Evolutionary conservation across 495 filamentous ascomycete species (phyloP).

Genomic region (Xylaria cubensis): DNA sequence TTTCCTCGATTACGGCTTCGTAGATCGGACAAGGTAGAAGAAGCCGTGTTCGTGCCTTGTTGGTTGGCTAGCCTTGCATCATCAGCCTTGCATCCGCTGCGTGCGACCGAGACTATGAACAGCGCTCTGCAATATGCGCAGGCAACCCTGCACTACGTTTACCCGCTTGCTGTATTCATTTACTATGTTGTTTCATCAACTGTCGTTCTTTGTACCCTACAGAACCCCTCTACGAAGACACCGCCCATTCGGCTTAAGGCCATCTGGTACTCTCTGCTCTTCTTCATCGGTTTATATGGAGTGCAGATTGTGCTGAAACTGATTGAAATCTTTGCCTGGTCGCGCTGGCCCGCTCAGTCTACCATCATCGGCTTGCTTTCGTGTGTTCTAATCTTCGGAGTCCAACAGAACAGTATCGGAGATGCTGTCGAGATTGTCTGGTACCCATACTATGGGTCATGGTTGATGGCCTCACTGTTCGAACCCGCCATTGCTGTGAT

Average conservation of each 20-base stretch:
- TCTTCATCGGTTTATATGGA: slow-evolving; percentile 58
- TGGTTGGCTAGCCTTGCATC: slow-evolving; percentile 17
- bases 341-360: slow-evolving; percentile 52
- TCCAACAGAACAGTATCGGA: slow-evolving; percentile 58
- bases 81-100: slow-evolving; percentile 1
- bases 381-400: slow-evolving; percentile 60
- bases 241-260: slow-evolving; percentile 51
- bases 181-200: slow-evolving; percentile 61
- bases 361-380: slow-evolving; percentile 60
- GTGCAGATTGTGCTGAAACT: slow-evolving; percentile 53
- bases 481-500: slow-evolving; percentile 55
- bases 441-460: slow-evolving; percentile 67
- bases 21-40: slow-evolving; percentile 3
- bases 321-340: slow-evolving; percentile 45
- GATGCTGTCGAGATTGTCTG: slow-evolving; percentile 59
- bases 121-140: slow-evolving; percentile 25
- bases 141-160: slow-evolving; percentile 58
- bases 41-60: background rate
- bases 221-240: slow-evolving; percentile 49
- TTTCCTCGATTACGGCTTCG: background rate
- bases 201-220: slow-evolving; percentile 62
- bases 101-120: slow-evolving; percentile 14
- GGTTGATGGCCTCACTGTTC: slow-evolving; percentile 57
- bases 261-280: slow-evolving; percentile 56
- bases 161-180: slow-evolving; percentile 59